Base-by-base conservation (phyloP, 176 grass and related monocot genomes). In the Musa itinerans region DNA sequence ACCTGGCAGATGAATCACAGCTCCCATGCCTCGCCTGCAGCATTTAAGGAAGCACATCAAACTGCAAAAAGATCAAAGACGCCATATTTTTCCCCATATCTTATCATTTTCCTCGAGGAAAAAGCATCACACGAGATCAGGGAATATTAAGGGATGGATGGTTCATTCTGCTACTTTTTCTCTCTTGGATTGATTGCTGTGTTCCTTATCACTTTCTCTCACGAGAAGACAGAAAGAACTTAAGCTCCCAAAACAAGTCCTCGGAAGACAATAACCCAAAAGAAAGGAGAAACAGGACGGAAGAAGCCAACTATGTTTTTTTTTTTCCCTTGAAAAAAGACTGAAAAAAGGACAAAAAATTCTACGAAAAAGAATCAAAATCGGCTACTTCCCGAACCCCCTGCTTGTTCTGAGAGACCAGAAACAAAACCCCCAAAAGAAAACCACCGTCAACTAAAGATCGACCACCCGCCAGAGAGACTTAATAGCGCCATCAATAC, bases 41-140 rank as follows among this genome's bases (percentile, higher is more conserved):
- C 63, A 12, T 54, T 55, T 16, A 81, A 65, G 89, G 80, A 62
- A 69, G 83, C 10, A 54, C 70, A 71, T 81, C 81, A 83, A 14
- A 85, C 43, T 68, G 85, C 77, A 65, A 71, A 72, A 52, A 78
- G 63, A 73, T 72, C 75, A 8, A 66, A 66, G 11, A 27, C 48
- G 27, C 20, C 27, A 68, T 43, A 11, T 29, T 14, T 66, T 13
- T 8, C 14, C 1, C 65, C 55, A 43, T 43, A 43, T 43, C 34
- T 43, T 43, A 43, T 43, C 34, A 43, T 43, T 43, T 43, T 43
- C 34, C 34, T 43, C 34, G 34, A 43, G 34, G 34, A 6, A 43
- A 43, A 43, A 43, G 34, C 4, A 43, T 43, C 34, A 43, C 34
- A 43, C 34, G 34, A 5, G 34, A 43, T 43, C 34, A 43, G 34